These are phyloP conservation scores for Agrostemma githago DNA, from an alignment of 148 eudicot species.

Conservation along the genomic window DNA sequence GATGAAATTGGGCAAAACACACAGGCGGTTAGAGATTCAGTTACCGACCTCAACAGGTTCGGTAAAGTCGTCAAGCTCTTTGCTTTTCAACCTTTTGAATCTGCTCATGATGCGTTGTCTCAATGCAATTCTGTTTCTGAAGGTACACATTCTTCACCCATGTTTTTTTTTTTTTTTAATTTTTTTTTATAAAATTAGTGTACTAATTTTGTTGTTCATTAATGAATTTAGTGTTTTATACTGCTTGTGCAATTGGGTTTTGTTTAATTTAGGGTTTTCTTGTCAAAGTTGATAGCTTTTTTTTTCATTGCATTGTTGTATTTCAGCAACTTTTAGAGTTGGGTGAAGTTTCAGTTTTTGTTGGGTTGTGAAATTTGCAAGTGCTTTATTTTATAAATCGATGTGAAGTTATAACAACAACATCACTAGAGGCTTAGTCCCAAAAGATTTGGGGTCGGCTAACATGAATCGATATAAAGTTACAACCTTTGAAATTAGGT, in stretches of 20 bases:
- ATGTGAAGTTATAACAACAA: background rate
- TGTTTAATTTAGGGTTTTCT: background rate
- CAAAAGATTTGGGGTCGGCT: too few relatives aligned
- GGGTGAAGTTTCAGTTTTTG: background rate
- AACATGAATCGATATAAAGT: too few relatives aligned
- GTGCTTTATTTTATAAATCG: background rate
- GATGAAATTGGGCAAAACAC: slow-evolving; percentile 91
- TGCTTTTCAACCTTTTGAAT: slow-evolving; percentile 73
- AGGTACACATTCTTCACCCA: slow-evolving; percentile 35
- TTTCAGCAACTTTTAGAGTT: background rate
- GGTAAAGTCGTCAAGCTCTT: slow-evolving; percentile 76
- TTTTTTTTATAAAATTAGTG: background rate
- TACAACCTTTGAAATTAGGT: background rate
- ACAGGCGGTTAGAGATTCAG: slow-evolving; percentile 70
- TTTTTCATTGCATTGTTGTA: background rate
- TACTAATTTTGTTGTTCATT: background rate
- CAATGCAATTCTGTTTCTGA: slow-evolving; percentile 87
- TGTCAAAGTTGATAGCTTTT: background rate
- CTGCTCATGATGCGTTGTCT: slow-evolving; percentile 85
- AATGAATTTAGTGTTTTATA: background rate
- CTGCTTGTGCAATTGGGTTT: background rate
- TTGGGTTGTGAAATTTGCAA: background rate
- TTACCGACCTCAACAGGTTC: slow-evolving; percentile 68
- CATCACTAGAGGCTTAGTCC: too few relatives aligned
- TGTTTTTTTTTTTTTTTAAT: background rate